Base-by-base conservation (phyloP, 495 filamentous ascomycete species). In the Penicillium cosmopolitanum region DNA sequence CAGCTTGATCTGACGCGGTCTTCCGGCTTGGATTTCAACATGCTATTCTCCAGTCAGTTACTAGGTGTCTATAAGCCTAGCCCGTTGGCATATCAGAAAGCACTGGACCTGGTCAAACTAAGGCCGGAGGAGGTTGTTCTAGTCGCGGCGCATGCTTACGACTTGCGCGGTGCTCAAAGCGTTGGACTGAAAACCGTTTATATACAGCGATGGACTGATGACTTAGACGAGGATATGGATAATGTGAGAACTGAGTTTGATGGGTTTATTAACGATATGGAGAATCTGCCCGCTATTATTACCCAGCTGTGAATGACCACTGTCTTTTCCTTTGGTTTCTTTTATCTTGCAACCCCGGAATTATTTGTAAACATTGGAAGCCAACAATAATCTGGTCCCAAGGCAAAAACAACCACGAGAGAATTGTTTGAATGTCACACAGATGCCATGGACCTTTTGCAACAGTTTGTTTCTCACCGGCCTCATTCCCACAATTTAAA, bases 101-200 rank as follows among this genome's bases (percentile, higher is more conserved):
- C 69, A 5, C 65, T 83, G 40, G 50, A 76, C 36, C 61, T 81
- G 21, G 67, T 84, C 10, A 72, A 76, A 52, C 60, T 77, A 12
- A 56, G 62, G 31, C 75, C 80, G 0, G 71, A 79, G 18, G 75
- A 85, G 60, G 73, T 72, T n/a, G 79, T 83, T 4, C 67, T 78
- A 69, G 80, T 84, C 13, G 82, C 82, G 11, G 82, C 82, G 33
- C 81, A 85, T 71, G 81, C 80, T 15, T 84, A 80, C 67, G 82
- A 84, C 60, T 50, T 82, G 5, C 66, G 77, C 9, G 82, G 75
- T 0, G 83, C 79, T 16, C 75, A 72, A 62, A 63, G 50, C 8
- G 64, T 66, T 23, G 82, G 83, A 1, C 74, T 85, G 73, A 74
- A 65, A 54, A 83, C 80, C 0, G 60, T 80, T n/a, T 84, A 85